These are phyloP conservation scores for Phialocephala sp. DNA, from an alignment of 2,329 filamentous ascomycete species.

Conservation along the genomic window DNA sequence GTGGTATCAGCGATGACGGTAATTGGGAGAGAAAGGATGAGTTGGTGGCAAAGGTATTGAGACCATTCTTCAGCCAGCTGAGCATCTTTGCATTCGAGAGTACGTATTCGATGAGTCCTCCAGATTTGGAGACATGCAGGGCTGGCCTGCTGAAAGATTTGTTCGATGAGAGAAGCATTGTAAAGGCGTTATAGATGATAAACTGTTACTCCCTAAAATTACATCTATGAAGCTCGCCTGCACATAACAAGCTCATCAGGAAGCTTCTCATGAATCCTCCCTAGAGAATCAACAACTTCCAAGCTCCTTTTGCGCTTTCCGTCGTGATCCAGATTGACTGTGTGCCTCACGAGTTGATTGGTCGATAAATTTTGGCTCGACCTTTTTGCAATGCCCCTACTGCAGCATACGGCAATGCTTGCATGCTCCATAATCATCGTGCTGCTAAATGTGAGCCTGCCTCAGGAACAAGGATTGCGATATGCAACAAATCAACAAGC, in stretches of 20 bases:
- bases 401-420: conserved; percentile 6
- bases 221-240: neutral
- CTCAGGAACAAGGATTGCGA: conserved; percentile 29
- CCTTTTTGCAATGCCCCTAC: conserved; percentile 1
- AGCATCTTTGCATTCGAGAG: conserved; percentile 95
- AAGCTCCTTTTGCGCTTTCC: neutral
- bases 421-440: conserved; percentile 3
- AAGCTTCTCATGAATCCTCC: neutral
- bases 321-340: neutral
- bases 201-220: neutral
- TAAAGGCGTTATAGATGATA: conserved; percentile 52
- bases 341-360: neutral
- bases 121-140: conserved; percentile 70
- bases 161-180: conserved; percentile 77
- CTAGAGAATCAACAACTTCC: neutral
- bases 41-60: conserved; percentile 76
- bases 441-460: conserved; percentile 26
- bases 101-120: conserved; percentile 80
- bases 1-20: conserved; percentile 59
- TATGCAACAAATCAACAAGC: conserved; percentile 28
- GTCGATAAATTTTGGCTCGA: neutral
- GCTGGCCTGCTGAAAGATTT: conserved; percentile 72
- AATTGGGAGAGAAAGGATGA: conserved; percentile 66
- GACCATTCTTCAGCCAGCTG: conserved; percentile 88
- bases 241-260: neutral